A percentile compares a stretch with the other conserved stretches of the same genome.
Evolutionary conservation across 306 rosid genomes (phyloP).

Genomic region (Inga laurina): DNA sequence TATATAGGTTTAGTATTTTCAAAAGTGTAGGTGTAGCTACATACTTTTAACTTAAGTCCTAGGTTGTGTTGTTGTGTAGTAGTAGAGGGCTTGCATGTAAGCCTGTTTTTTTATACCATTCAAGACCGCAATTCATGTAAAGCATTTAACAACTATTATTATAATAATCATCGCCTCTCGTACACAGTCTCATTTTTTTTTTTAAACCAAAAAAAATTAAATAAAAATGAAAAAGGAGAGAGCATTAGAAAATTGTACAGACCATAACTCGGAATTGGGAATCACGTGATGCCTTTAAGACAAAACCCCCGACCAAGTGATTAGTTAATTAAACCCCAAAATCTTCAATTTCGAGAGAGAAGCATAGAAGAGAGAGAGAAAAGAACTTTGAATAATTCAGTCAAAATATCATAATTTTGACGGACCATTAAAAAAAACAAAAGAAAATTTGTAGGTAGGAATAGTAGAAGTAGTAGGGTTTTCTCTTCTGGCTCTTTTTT

Average conservation of each 20-base stretch:
- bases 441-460: not conserved
- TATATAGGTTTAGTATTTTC: not conserved
- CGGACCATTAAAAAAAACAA: not conserved
- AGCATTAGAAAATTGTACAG: conserved; percentile 36
- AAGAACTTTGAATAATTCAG: conserved; percentile 58
- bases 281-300: conserved; percentile 97
- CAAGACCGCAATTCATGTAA: conserved; percentile 37
- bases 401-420: conserved; percentile 50
- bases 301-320: conserved; percentile 98
- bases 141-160: conserved; percentile 31
- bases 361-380: conserved; percentile 1
- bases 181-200: not conserved
- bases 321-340: conserved; percentile 56
- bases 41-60: not conserved
- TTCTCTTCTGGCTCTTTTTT: not conserved
- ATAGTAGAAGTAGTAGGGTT: conserved; percentile 15
- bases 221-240: not conserved
- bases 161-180: conserved; percentile 9
- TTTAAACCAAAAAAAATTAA: not conserved
- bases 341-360: conserved; percentile 50
- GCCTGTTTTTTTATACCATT: not conserved
- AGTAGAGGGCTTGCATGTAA: not conserved
- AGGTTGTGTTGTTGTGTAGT: not conserved
- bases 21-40: conserved; percentile 1
- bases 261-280: conserved; percentile 93